Percentiles rank a stretch among this genome's conserved stretches.
Conservation (phyloP, 2,329 filamentous ascomycete species). For the Drechslerella coelobrocha region DNA sequence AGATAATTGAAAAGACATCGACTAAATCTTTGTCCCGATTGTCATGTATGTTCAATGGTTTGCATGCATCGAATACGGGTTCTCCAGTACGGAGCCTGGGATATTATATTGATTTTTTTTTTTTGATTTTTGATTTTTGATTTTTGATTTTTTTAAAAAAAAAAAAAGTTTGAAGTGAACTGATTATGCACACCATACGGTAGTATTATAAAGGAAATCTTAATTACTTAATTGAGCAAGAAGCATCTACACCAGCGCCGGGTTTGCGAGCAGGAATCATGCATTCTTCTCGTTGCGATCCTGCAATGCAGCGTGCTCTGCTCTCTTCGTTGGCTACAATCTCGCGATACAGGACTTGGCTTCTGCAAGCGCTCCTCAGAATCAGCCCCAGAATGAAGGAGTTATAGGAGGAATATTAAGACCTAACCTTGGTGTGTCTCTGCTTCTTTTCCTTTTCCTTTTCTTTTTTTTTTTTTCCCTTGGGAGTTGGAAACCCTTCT, state of each 20-base stretch:
- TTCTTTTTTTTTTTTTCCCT: neutral
- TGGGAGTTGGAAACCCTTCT: no score
- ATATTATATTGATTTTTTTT: no score
- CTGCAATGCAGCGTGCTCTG: neutral
- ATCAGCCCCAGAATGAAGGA: slow-evolving; percentile 15
- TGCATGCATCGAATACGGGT: neutral
- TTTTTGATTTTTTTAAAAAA: no score
- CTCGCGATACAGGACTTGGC: slow-evolving; percentile 20
- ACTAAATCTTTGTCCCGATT: no score
- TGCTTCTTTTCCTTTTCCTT: neutral
- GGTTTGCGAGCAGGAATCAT: neutral
- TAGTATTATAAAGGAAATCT: neutral
- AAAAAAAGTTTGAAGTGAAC: neutral
- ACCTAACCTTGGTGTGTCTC: neutral
- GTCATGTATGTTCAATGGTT: neutral
- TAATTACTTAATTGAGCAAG: neutral
- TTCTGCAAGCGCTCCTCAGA: slow-evolving; percentile 59
- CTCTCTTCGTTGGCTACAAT: neutral
- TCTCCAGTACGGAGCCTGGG: neutral
- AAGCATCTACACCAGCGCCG: neutral
- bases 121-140: no score
- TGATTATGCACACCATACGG: neutral
- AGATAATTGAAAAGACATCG: no score
- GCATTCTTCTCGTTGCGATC: neutral
- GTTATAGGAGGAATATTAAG: slow-evolving; percentile 25